Evolutionary conservation across 1,284 basidiomycete genomes (phyloP).

Genomic region (Athelia psychrophila): DNA sequence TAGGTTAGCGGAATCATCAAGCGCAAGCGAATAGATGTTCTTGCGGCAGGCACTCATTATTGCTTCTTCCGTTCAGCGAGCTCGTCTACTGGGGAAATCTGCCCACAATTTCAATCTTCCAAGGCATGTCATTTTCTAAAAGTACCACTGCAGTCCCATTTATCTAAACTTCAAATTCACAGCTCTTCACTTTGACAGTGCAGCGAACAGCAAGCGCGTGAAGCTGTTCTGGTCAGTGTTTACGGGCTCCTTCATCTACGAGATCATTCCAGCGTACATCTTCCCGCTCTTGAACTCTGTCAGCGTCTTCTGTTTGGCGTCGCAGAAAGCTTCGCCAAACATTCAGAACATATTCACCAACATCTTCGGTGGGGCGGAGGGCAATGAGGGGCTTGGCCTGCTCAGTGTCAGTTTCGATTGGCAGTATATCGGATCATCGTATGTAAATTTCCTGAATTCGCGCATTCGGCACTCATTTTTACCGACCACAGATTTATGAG

Average conservation of each 20-base stretch:
- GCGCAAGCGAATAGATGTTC: too few relatives aligned
- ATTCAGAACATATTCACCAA: conserved; percentile 54
- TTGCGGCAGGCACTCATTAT: too few relatives aligned
- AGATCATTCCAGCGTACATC: conserved; percentile 59
- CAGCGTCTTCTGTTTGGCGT: conserved; percentile 55
- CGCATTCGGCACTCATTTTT: not conserved
- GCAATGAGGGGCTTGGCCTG: conserved; percentile 64
- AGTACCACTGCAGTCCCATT: conserved; percentile 20
- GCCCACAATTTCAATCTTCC: conserved; percentile 60
- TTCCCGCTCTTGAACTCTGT: conserved; percentile 57
- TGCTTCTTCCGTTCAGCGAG: too few relatives aligned
- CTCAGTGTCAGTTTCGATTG: conserved; percentile 57
- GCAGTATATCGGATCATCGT: conserved; percentile 59
- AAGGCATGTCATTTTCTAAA: conserved; percentile 35
- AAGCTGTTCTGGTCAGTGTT: conserved; percentile 62
- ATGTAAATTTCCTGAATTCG: conserved; percentile 22
- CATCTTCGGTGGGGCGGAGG: conserved; percentile 58
- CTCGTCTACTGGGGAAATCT: conserved; percentile 69
- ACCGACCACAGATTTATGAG: conserved; percentile 38
- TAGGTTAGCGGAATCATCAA: too few relatives aligned
- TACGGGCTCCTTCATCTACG: conserved; percentile 52
- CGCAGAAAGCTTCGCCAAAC: conserved; percentile 40
- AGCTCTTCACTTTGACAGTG: conserved; percentile 52
- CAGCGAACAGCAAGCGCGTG: conserved; percentile 49
- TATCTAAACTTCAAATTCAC: conserved; percentile 3